Conservation (phyloP, 768 basidiomycete species). For the Agrocybe praecox region DNA sequence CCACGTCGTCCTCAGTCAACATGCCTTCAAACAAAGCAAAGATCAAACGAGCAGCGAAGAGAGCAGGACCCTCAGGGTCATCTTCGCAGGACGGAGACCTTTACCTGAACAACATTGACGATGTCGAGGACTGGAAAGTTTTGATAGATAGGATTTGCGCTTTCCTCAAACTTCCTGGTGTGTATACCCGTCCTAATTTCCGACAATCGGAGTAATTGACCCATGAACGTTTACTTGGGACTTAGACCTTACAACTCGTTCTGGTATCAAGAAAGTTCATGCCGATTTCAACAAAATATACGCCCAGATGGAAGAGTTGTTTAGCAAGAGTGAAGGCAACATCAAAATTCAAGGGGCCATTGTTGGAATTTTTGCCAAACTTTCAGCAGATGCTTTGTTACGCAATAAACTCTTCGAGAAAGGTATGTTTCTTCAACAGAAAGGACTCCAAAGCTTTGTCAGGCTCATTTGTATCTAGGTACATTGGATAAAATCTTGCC, state of each 20-base stretch:
- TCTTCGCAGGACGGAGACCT: not conserved
- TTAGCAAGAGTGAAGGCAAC: conserved; percentile 39
- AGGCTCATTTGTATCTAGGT: not conserved
- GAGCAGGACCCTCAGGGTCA: no score
- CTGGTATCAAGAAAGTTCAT: conserved; percentile 65
- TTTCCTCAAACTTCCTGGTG: conserved; percentile 57
- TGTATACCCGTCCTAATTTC: not conserved
- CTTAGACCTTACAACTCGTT: conserved; percentile 55
- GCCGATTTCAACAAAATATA: conserved; percentile 56
- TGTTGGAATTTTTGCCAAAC: conserved; percentile 61
- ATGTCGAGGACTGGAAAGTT: conserved; percentile 48
- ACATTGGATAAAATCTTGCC: conserved; percentile 52
- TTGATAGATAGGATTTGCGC: conserved; percentile 50
- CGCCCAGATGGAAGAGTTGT: conserved; percentile 48
- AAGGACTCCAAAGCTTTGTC: not conserved
- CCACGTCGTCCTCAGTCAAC: not conserved
- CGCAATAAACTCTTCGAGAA: conserved; percentile 58
- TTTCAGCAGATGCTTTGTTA: conserved; percentile 60
- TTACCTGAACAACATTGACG: conserved; percentile 30
- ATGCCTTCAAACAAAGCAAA: not conserved
- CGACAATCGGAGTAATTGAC: not conserved
- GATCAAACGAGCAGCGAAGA: not conserved
- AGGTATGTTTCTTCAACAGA: conserved; percentile 38
- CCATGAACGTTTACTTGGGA: no score
- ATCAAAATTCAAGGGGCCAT: conserved; percentile 56